Percentiles rank a stretch among this genome's conserved stretches.
These are phyloP conservation scores for Lachnellula cervina DNA, from an alignment of 2,329 filamentous ascomycete genomes.

Conservation along the genomic window DNA sequence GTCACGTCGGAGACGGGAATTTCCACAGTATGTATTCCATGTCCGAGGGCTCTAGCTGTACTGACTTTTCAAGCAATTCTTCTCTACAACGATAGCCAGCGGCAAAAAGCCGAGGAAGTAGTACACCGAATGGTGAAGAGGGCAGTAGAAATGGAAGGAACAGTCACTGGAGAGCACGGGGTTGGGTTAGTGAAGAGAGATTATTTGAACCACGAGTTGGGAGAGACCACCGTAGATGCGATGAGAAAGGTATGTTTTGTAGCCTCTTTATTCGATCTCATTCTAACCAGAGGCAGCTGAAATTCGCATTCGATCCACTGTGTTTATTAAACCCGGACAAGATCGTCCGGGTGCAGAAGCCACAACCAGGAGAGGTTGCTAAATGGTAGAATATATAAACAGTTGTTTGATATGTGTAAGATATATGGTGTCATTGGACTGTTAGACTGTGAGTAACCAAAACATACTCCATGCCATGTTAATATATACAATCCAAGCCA, in stretches of 20 bases:
- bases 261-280: neutral
- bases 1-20: constrained; percentile 72
- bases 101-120: constrained; percentile 60
- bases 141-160: constrained; percentile 79
- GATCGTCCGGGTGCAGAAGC: constrained; percentile 57
- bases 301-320: constrained; percentile 73
- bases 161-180: constrained; percentile 80
- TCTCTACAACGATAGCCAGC: constrained; percentile 63
- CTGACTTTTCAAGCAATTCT: constrained; percentile 39
- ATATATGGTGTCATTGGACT: no score
- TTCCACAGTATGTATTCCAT: constrained; percentile 52
- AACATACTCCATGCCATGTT: neutral
- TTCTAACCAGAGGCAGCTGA: constrained; percentile 50
- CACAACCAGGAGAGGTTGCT: constrained; percentile 43
- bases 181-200: constrained; percentile 81
- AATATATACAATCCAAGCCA: neutral
- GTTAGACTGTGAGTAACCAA: neutral
- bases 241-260: constrained; percentile 65
- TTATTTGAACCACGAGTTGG: constrained; percentile 74
- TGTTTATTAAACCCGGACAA: constrained; percentile 64
- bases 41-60: neutral
- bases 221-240: constrained; percentile 67
- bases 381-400: constrained; percentile 36
- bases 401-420: neutral
- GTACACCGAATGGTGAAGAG: constrained; percentile 83